Evolutionary conservation across 345 rosid species (phyloP), one percentile per base, ranked within the genome.

Genomic region (Combretum micranthum): DNA sequence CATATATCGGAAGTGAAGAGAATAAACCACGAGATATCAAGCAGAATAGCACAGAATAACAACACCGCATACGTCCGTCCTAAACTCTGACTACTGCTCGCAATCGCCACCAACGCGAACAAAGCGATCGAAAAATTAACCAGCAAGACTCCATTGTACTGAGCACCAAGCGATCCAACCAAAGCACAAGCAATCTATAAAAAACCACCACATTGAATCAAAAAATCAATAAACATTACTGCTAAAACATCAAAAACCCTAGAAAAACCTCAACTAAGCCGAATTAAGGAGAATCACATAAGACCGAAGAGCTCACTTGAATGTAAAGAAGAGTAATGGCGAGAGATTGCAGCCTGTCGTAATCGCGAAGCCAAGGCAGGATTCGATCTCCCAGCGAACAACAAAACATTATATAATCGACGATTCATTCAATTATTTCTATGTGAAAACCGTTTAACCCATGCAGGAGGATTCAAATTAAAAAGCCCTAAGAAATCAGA

Each of bases 41-140:
- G 77, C 57, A 84, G 57, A 60, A 87, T 52, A 42, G 87, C 71
- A 44, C 78, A 79, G 66, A 88, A 79, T 21, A 91, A 89, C 57
- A 88, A 86, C 63, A 75, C 84, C 0, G 90, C 95, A 59, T 88
- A 88, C 62, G 95, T 86, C 4, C 96, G 83, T 20, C 85, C 88
- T 21, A 88, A 65, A 44, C 77, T 78, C 73, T 91, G 92, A 67
- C 88, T 86, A 67, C 86, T 86, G 59, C 90, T 91, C 72, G 82
- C 95, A 54, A 88, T 84, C 23, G 95, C 96, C 1, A 88, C 95
- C 51, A 91, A 77, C 11, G 96, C 96, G 42, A 88, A 91, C 69
- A 91, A 70, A 4, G 96, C 86, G 25, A 88, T 84, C 56, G 68
- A 86, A 51, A 91, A 69, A 64, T 88, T 83, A 19, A 84, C 73